A percentile compares a stretch with the other conserved stretches of the same genome.
Evolutionary conservation across 495 filamentous ascomycete species (phyloP).

Genomic region (Penicillium daleae): DNA sequence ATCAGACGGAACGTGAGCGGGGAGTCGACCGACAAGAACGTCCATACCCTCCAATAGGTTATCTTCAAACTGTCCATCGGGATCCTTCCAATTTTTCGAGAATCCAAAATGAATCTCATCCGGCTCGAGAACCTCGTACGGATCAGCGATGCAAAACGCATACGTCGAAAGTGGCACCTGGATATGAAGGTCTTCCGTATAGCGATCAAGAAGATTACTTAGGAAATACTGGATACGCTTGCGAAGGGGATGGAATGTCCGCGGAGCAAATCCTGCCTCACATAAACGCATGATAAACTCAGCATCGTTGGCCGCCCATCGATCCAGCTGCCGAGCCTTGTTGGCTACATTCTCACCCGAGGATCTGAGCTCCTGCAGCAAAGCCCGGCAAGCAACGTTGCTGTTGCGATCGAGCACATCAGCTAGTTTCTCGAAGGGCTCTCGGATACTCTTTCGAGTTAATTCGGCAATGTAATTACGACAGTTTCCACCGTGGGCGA

Average conservation of each 20-base stretch:
- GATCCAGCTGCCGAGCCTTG: slow-evolving; percentile 36
- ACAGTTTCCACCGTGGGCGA: slow-evolving; percentile 67
- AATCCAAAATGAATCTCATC: slow-evolving; percentile 82
- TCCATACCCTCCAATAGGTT: slow-evolving; percentile 68
- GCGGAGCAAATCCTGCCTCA: slow-evolving; percentile 67
- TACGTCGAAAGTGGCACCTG: slow-evolving; percentile 74
- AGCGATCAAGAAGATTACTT: slow-evolving; percentile 53
- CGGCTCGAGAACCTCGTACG: slow-evolving; percentile 67
- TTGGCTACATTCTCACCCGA: slow-evolving; percentile 27
- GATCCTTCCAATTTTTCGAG: slow-evolving; percentile 62
- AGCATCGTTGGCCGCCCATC: slow-evolving; percentile 39
- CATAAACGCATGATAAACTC: slow-evolving; percentile 44
- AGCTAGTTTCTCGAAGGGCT: slow-evolving; percentile 53
- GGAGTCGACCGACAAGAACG: slow-evolving; percentile 82
- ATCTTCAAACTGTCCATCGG: slow-evolving; percentile 62
- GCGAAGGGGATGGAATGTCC: slow-evolving; percentile 60
- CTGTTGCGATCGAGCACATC: slow-evolving; percentile 55
- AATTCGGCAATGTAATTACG: slow-evolving; percentile 60
- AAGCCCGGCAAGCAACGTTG: slow-evolving; percentile 38
- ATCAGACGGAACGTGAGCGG: slow-evolving; percentile 79
- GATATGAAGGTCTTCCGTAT: slow-evolving; percentile 70
- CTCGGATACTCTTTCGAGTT: slow-evolving; percentile 60
- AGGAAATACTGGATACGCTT: slow-evolving; percentile 59
- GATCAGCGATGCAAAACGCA: slow-evolving; percentile 82
- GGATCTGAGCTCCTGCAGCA: slow-evolving; percentile 45